Base-by-base conservation (phyloP, 495 filamentous ascomycete genomes). In the Lophiostoma macrostomum region DNA sequence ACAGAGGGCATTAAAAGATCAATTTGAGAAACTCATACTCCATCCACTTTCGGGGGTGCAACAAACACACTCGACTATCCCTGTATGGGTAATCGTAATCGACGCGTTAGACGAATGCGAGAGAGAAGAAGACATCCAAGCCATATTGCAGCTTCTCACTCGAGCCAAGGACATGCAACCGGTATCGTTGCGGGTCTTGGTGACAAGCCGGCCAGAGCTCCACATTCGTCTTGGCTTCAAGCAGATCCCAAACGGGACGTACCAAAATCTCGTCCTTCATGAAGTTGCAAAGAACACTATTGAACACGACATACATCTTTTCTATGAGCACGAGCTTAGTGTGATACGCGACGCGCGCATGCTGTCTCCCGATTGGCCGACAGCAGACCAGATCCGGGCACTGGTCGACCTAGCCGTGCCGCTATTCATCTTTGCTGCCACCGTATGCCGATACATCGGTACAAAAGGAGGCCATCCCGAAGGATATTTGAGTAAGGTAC, bases 351-450 rank as follows among this genome's bases (percentile, higher is more conserved):
- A 46, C 12, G 20, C 30, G 8, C 32, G 24, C 3, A 23, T 23
- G 25, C 37, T 55, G 23, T 32, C 34, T 20, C 3, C 24, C 34
- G 45, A 39, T 16, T 80, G 73, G 77, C 77, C 76, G 2, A 66
- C 69, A 3, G 22, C 63, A 24, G 11, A 60, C 13, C 25, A 23
- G 11, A 63, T 73, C 37, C 4, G 60, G 18, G 30, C 25, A 12
- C 61, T 79, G 0, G 65, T 64, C 10, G 20, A 67, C 24, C 66
- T 61, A 37, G 67, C 74, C 10, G 60, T 61, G 25, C 69, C 70
- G 12, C 37, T 63, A 23, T 63, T 63, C 31, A 63, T 63, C 42
- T 63, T 63, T 29, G 56, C 59, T 28, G 31, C 48, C 25, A 62
- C 56, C 2, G 31, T 48, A 18, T 59, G 46, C 47, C 48, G 48